Conservation (phyloP, 352 stramenopile genomes). For the Halophytophthora batemanensis region DNA sequence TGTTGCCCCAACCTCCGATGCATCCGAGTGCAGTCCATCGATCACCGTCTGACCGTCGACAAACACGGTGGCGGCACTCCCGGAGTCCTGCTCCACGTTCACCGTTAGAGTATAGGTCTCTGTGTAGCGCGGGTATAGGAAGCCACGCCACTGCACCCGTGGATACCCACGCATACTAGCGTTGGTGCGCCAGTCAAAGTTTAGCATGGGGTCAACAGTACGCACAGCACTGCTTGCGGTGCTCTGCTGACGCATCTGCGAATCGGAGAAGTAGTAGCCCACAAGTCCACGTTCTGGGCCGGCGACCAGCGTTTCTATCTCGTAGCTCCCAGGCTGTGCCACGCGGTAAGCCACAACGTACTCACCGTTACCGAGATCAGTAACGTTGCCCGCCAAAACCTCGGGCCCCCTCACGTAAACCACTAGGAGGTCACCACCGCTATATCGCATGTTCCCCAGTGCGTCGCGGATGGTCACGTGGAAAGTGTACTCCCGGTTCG, state of each 20-base stretch:
- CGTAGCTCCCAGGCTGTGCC: conserved; percentile 30
- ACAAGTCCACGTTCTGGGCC: conserved; percentile 22
- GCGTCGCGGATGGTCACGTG: conserved; percentile 36
- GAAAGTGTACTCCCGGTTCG: conserved; percentile 23
- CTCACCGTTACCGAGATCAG: conserved; percentile 33
- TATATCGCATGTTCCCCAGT: conserved; percentile 39
- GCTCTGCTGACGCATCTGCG: conserved; percentile 11
- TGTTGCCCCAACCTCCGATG: conserved; percentile 3
- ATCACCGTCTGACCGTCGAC: conserved; percentile 33
- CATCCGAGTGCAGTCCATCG: conserved; percentile 30
- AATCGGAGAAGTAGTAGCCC: conserved; percentile 37
- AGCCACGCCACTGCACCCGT: conserved; percentile 45
- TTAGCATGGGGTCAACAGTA: conserved; percentile 29
- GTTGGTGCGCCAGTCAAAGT: conserved; percentile 42
- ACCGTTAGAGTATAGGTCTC: conserved; percentile 39
- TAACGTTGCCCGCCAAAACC: conserved; percentile 22
- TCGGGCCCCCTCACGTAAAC: conserved; percentile 32
- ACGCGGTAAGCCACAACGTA: conserved; percentile 42
- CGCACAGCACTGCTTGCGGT: conserved; percentile 19
- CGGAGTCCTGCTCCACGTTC: conserved; percentile 16
- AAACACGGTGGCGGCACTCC: conserved; percentile 24
- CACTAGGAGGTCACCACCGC: conserved; percentile 34
- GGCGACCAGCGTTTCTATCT: conserved; percentile 45
- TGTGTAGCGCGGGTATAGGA: conserved; percentile 35
- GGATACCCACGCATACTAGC: conserved; percentile 36